phyloP scores from a whole-genome alignment of 345 rosid species.

The Combretum micranthum region DNA sequence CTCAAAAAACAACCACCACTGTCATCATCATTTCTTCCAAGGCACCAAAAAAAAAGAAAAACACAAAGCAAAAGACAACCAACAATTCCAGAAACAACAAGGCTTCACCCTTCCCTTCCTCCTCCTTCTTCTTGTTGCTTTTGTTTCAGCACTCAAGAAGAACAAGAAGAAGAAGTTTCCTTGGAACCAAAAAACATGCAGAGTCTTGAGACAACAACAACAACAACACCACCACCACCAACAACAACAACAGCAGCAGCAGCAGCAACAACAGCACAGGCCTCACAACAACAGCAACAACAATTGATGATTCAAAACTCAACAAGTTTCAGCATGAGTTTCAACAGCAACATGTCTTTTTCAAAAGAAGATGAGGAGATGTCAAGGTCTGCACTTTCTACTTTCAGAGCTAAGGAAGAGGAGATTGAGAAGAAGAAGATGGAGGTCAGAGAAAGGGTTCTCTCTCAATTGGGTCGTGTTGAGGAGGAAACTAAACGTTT shows the following conservation, averaged over 20 bases:
- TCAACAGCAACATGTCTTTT: conserved; percentile 78
- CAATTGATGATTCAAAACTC: conserved; percentile 15
- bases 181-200: conserved; percentile 24
- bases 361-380: conserved; percentile 82
- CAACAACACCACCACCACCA: conserved; percentile 18
- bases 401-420: conserved; percentile 89
- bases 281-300: conserved; percentile 34
- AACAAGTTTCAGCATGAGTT: conserved; percentile 40
- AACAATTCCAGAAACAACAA: no score
- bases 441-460: conserved; percentile 84
- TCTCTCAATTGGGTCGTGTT: conserved; percentile 72
- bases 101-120: no score
- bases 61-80: no score
- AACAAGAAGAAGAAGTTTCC: conserved; percentile 1
- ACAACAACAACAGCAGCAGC: conserved; percentile 13
- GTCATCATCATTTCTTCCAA: no score
- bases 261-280: conserved; percentile 6
- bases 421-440: conserved; percentile 84
- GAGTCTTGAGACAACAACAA: conserved; percentile 21
- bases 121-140: no score
- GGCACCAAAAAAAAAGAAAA: no score
- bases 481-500: conserved; percentile 39
- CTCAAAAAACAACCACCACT: conserved; percentile 4
- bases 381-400: conserved; percentile 80
- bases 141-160: no score